phyloP scores from a whole-genome alignment of 768 basidiomycete species.

The Agaricus blazei region DNA sequence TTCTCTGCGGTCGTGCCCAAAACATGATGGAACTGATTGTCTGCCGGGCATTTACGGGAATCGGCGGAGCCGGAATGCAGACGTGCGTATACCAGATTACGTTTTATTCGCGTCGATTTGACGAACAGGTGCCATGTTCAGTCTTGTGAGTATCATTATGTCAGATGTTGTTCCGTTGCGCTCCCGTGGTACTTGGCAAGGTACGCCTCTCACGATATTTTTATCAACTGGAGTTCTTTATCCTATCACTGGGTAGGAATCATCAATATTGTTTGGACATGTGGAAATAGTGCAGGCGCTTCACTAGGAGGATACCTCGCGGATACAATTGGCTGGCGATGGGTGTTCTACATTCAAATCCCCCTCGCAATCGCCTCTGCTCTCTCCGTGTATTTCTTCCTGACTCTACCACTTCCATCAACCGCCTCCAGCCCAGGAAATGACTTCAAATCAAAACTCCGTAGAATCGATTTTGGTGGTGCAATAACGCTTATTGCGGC shows the following conservation, averaged over 20 bases:
- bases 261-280: slow-evolving; percentile 54
- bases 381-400: slow-evolving; percentile 43
- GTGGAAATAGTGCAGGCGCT: slow-evolving; percentile 54
- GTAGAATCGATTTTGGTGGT: slow-evolving; percentile 60
- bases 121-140: slow-evolving; percentile 16
- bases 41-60: slow-evolving; percentile 50
- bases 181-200: slow-evolving; percentile 68
- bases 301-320: slow-evolving; percentile 59
- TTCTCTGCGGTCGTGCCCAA: slow-evolving; percentile 47
- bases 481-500: slow-evolving; percentile 50
- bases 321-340: slow-evolving; percentile 65
- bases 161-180: slow-evolving; percentile 62
- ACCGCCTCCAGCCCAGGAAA: slow-evolving; percentile 14
- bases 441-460: slow-evolving; percentile 46
- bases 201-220: slow-evolving; percentile 19
- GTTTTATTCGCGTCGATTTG: not conserved
- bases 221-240: not conserved
- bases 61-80: slow-evolving; percentile 60
- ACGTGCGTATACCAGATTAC: slow-evolving; percentile 36
- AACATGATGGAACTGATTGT: slow-evolving; percentile 51
- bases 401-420: slow-evolving; percentile 45
- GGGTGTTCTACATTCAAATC: slow-evolving; percentile 61
- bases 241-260: slow-evolving; percentile 30
- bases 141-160: slow-evolving; percentile 59
- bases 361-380: slow-evolving; percentile 53